These are phyloP conservation scores for Tulasnella sp. DNA, from an alignment of 768 basidiomycete species.

Conservation along the genomic window DNA sequence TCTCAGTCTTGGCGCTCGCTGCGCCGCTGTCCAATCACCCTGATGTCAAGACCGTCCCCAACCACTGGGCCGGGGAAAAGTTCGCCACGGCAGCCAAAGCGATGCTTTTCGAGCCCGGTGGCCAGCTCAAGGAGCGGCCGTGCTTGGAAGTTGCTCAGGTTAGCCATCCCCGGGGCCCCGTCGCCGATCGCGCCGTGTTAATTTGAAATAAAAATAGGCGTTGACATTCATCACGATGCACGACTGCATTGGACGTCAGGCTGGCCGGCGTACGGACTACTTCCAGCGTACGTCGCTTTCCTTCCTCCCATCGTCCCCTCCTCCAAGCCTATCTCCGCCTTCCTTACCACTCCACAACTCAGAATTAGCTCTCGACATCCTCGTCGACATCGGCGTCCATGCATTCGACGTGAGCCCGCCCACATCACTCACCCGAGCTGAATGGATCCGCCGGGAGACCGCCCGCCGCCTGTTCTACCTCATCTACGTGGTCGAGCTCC, in stretches of 20 bases:
- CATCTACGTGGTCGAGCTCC: conserved; percentile 63
- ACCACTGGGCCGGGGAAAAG: conserved; percentile 38
- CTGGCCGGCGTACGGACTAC: conserved; percentile 24
- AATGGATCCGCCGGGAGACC: conserved; percentile 49
- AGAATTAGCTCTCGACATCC: conserved; percentile 58
- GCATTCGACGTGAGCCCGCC: conserved; percentile 53
- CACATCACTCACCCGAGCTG: conserved; percentile 37
- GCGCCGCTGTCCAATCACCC: conserved; percentile 75
- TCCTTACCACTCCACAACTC: not conserved
- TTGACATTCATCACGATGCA: conserved; percentile 28
- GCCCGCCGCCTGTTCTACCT: conserved; percentile 83
- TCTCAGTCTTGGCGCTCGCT: conserved; percentile 76
- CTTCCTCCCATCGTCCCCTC: not conserved
- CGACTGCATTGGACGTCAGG: conserved; percentile 31
- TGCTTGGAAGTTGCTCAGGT: conserved; percentile 33
- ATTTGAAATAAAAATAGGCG: conserved; percentile 5
- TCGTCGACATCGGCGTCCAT: conserved; percentile 68
- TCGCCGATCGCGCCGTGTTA: not conserved
- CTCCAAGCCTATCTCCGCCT: conserved; percentile 8
- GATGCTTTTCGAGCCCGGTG: conserved; percentile 72
- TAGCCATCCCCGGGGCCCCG: not conserved
- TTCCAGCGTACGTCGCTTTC: conserved; percentile 21
- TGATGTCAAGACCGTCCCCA: conserved; percentile 55
- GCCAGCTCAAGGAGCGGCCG: conserved; percentile 54
- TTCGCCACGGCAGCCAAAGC: conserved; percentile 64